Evolutionary conservation across 1,284 basidiomycete genomes (phyloP), one percentile per base, ranked within the genome.

Genomic region (Apiotrichum siamense): DNA sequence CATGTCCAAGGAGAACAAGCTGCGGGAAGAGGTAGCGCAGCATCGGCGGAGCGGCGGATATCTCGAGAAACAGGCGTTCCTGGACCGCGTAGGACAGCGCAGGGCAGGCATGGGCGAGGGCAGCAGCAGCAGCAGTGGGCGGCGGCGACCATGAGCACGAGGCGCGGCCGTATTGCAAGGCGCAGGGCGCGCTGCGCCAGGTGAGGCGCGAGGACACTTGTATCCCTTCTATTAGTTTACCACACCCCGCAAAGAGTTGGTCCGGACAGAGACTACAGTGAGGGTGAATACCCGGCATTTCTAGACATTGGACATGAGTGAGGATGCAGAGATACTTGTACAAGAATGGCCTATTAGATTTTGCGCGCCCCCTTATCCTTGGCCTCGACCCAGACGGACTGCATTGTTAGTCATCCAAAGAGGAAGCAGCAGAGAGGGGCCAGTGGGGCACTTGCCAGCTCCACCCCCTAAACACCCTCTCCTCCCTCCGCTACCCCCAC

Each of bases 11-110:
- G 58, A 62, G 18, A 47, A 45, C 1, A 47, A 49, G 3, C 49
- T 70, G 10, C 42, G 54, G 4, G 65, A 66, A 27, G 70, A 74
- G 50, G 60, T 74, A 3, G 64, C 62, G 15, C 63, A 64, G 21
- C 67, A 74, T 57, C 54, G 72, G 17, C 52, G 61, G 27, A 52
- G 54, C 9, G 71, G 71, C 2, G 70, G 72, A 4, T 72, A 60
- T 48, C 53, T 74, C 10, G 68, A 69, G 40, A 72, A 72, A 45
- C 62, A 61, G 39, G 66, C 68, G 42, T 72, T 74, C 55, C 52
- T 74, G 15, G 69, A 70, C 25, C 54, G 72, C 9, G 70, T 74
- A 2, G 66, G 60, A 9, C 69, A 72, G 47, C 48, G 72, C 29
- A 31, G 33, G 25, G 45, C 40, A 25, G 32, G 29, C 18, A 29